Base-by-base conservation (phyloP, 768 basidiomycete genomes). In the Mycena belliarum region DNA sequence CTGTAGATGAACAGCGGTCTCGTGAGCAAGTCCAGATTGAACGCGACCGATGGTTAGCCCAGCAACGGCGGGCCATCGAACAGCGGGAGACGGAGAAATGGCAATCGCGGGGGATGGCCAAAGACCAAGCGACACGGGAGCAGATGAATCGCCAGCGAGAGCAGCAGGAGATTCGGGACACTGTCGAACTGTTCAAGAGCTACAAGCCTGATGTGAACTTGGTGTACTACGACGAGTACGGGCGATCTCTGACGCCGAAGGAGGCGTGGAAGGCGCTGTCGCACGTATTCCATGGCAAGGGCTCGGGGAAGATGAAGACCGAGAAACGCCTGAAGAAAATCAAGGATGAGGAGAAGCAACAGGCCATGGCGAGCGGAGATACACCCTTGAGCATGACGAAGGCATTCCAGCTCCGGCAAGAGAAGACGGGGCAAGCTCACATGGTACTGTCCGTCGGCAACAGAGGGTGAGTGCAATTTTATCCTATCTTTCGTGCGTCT, bases 201-300 rank as follows among this genome's bases (percentile, higher is more conserved):
- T 99, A 99, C 79, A 98, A 96, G 73, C 97, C 97, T 6, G 95
- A 96, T 73, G 81, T 99, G 66, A 93, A 96, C 63, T 92, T 98
- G 67, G 90, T 91, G 47, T 99, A 99, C 70, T 88, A 95, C 63
- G 97, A 99, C 69, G 96, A 99, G 72, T 93, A 93, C 69, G 97
- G 97, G 45, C 82, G 97, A 37, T 70, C 81, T 56, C 75, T 95
- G 70, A 92, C 91, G 23, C 88, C 88, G 20, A 98, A 98, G 79
- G 97, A 99, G 76, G 95, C 96, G 6, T 98, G 96, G 95, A 98
- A 98, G 76, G 93, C 94, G 18, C 77, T 99, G 41, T 95, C 92
- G 42, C 97, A 99, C 72, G 91, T 93, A 69, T 98, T 99, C 85
- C 97, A 99, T 65, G 97, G 97, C 33, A 98, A 98, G 73, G 93